Conservation (phyloP, 306 rosid species). For the Benincasa hispida region DNA sequence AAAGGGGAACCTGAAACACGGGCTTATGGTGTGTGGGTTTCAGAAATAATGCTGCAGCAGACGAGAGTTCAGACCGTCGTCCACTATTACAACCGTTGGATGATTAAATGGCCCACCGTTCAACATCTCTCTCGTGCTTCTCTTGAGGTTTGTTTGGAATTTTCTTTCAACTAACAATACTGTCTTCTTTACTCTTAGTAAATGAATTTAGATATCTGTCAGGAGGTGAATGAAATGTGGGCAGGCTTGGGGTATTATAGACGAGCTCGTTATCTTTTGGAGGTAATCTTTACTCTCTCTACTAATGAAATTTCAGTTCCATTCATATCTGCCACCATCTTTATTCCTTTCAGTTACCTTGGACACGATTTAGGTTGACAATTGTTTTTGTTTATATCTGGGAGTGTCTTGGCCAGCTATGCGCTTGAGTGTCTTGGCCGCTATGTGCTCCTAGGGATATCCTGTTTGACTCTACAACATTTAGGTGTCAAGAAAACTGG, state of each 20-base stretch:
- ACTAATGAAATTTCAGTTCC: not conserved
- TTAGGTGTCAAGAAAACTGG: no score
- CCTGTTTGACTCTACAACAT: no score
- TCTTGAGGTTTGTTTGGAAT: conserved; percentile 34
- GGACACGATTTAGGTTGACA: not conserved
- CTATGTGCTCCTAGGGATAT: no score
- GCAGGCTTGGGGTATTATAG: conserved; percentile 95
- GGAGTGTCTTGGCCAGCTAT: no score
- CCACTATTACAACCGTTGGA: conserved; percentile 63
- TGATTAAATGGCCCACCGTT: conserved; percentile 75
- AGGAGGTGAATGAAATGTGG: conserved; percentile 97
- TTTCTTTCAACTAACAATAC: not conserved
- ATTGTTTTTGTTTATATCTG: no score
- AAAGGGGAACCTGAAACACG: conserved; percentile 25
- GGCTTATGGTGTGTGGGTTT: conserved; percentile 85
- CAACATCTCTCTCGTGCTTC: conserved; percentile 60
- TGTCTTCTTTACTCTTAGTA: not conserved
- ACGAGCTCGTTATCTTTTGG: conserved; percentile 79
- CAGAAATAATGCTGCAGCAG: conserved; percentile 85
- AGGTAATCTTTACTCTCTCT: conserved; percentile 27
- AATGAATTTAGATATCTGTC: not conserved
- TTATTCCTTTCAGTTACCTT: not conserved
- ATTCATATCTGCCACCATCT: not conserved
- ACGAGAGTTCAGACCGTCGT: conserved; percentile 84
- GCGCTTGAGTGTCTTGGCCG: no score